phyloP scores from a whole-genome alignment of 148 eudicot species.

The Camellia granthamiana region DNA sequence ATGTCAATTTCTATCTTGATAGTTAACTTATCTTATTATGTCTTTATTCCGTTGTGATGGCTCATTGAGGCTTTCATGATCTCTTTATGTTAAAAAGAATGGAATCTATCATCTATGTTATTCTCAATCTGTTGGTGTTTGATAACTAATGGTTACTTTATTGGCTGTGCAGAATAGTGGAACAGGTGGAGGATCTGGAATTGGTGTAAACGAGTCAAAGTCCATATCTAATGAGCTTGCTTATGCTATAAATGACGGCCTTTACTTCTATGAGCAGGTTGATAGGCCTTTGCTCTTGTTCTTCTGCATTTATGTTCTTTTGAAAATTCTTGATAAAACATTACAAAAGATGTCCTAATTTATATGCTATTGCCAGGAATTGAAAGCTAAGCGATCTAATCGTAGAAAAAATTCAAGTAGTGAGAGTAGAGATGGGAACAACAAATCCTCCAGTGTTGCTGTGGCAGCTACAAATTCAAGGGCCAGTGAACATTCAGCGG shows the following conservation, averaged over 20 bases:
- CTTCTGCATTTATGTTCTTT: not conserved
- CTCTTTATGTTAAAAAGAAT: not conserved
- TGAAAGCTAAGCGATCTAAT: conserved; percentile 57
- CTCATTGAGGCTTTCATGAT: not conserved
- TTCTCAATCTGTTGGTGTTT: not conserved
- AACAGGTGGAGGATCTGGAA: conserved; percentile 33
- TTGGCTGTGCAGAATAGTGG: conserved; percentile 46
- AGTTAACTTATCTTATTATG: not conserved
- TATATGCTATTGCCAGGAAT: conserved; percentile 50
- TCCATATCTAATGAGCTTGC: conserved; percentile 74
- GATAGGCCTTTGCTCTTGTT: conserved; percentile 17
- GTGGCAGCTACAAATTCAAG: conserved; percentile 23
- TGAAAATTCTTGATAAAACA: conserved; percentile 2
- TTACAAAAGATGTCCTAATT: not conserved
- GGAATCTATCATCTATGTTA: not conserved
- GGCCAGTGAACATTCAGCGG: conserved; percentile 38
- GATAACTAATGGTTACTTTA: not conserved
- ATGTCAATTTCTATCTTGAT: too few relatives aligned
- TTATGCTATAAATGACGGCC: conserved; percentile 84
- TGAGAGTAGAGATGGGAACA: conserved; percentile 51
- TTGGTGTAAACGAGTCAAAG: conserved; percentile 43
- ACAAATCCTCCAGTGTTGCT: conserved; percentile 33
- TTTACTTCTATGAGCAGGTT: conserved; percentile 95
- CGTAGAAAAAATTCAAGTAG: conserved; percentile 39
- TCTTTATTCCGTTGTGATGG: conserved; percentile 1